These are phyloP conservation scores for Yamadazyma friedrichii DNA, from an alignment of 1,139 yeast species.

Conservation along the genomic window DNA sequence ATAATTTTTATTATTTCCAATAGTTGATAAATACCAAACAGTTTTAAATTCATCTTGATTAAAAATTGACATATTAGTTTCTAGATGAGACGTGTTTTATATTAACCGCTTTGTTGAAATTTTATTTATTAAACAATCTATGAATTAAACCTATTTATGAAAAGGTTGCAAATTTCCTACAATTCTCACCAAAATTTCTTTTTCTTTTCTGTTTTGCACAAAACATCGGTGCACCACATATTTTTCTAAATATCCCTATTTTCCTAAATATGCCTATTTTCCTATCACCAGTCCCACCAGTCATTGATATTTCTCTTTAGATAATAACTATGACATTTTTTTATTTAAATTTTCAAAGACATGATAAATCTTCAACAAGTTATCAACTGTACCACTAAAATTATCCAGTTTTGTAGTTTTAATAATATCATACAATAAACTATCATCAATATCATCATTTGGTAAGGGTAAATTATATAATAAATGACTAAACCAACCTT, in stretches of 20 bases:
- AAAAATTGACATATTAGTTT: slow-evolving; percentile 2
- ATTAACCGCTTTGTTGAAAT: neutral
- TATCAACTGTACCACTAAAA: slow-evolving; percentile 26
- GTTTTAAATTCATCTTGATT: slow-evolving; percentile 9
- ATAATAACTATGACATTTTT: slow-evolving; percentile 13
- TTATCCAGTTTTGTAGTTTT: slow-evolving; percentile 23
- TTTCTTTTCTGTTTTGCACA: neutral
- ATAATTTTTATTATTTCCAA: slow-evolving; percentile 19
- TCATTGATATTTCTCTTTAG: too few species aligned
- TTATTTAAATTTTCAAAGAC: slow-evolving; percentile 31
- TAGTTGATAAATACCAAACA: slow-evolving; percentile 11
- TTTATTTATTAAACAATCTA: neutral
- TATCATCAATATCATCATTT: slow-evolving; percentile 4
- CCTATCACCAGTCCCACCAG: neutral
- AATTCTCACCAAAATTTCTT: neutral
- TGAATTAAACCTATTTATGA: neutral
- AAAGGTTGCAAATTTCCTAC: slow-evolving; percentile 7
- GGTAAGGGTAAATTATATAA: slow-evolving; percentile 24
- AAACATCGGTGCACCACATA: slow-evolving; percentile 1
- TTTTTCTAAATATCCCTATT: neutral
- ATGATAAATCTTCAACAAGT: slow-evolving; percentile 30
- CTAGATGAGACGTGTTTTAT: neutral
- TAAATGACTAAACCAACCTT: slow-evolving; percentile 24
- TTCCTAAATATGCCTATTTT: neutral
- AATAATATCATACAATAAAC: slow-evolving; percentile 23